A percentile compares a stretch with the other conserved stretches of the same genome.
These are phyloP conservation scores for Naganishia kalamii DNA, from an alignment of 768 basidiomycete genomes.

Conservation along the genomic window DNA sequence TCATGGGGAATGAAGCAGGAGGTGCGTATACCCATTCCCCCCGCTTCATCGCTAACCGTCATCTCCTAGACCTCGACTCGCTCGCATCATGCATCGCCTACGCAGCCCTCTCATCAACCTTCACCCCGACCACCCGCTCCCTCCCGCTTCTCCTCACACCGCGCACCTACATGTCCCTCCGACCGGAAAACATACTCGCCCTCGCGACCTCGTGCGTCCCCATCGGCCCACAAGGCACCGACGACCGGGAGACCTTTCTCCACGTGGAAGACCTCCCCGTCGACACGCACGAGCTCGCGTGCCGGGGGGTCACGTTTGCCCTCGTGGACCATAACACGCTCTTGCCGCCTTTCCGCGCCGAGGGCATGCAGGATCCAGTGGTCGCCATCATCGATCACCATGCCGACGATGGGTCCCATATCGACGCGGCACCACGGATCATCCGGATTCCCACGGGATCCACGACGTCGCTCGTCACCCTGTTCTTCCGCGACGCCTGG, in stretches of 20 bases:
- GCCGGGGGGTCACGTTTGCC: slow-evolving; percentile 60
- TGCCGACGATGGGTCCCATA: slow-evolving; percentile 68
- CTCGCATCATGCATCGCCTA: slow-evolving; percentile 78
- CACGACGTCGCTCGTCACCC: slow-evolving; percentile 64
- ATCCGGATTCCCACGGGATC: slow-evolving; percentile 64
- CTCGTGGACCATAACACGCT: slow-evolving; percentile 89
- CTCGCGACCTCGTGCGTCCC: slow-evolving; percentile 53
- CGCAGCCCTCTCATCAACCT: slow-evolving; percentile 64
- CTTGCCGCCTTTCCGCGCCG: slow-evolving; percentile 33
- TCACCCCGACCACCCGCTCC: slow-evolving; percentile 52
- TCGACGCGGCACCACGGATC: slow-evolving; percentile 58
- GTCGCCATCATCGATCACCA: slow-evolving; percentile 85
- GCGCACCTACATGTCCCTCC: slow-evolving; percentile 63
- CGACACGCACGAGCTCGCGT: slow-evolving; percentile 61
- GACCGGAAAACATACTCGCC: slow-evolving; percentile 80
- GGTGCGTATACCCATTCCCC: slow-evolving; percentile 52
- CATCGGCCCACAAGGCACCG: neutral
- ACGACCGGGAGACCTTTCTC: slow-evolving; percentile 49
- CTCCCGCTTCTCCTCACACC: slow-evolving; percentile 69
- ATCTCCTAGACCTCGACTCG: slow-evolving; percentile 71
- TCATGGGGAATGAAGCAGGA: slow-evolving; percentile 94
- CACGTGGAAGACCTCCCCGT: slow-evolving; percentile 56
- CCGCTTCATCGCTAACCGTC: neutral
- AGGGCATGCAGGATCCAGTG: slow-evolving; percentile 53
- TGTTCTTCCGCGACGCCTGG: slow-evolving; percentile 48